Base-by-base conservation (phyloP, 2,329 filamentous ascomycete species). In the Fusarium newnesense region DNA sequence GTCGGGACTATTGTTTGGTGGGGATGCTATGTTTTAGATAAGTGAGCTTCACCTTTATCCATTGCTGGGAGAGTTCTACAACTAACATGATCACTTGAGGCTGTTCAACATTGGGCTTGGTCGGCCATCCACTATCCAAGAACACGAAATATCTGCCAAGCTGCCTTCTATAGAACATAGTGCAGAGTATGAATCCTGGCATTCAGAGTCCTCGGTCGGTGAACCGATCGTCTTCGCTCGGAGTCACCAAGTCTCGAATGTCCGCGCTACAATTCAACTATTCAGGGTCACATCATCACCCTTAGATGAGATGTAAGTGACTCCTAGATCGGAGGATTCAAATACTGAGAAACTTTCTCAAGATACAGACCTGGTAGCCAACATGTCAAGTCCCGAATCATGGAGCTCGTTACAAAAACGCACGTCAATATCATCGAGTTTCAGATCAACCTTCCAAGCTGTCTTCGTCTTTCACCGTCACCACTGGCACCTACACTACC, bases 401-500 rank as follows among this genome's bases (percentile, higher is more conserved):
- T 34, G 24, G 50, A 62, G 3, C 49, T 62, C 5, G 50, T 62
- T 4, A 57, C 59, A 3, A 62, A 62, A 4, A 62, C 50, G 4
- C 40, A 62, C 24, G 50, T 62, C 1, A 30, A 36, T 4, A n/a
- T 62, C 16, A 57, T 57, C 4, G 50, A 62, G 21, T 62, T 62
- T 10, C 50, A 62, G 24, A 62, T 34, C 9, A 44, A 57, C 9
- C 50, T 62, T n/a, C 30, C 39, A 5, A 62, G 59, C 12, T 62
- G 40, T 18, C 59, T 62, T 10, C 50, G 50, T 9, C 49, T 62
- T 12, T 54, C 40, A 5, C 15, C 40, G 3, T 62, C 50, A 5
- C 50, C 50, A 21, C 24, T 62, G 7, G 13, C 21, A 26, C 50
- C 50, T 2, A 47, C 34, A 4, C n/a, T 63, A 8, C 60, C 60